Conservation (phyloP, 257 asterid genomes). For the Cynanchum wilfordii region DNA sequence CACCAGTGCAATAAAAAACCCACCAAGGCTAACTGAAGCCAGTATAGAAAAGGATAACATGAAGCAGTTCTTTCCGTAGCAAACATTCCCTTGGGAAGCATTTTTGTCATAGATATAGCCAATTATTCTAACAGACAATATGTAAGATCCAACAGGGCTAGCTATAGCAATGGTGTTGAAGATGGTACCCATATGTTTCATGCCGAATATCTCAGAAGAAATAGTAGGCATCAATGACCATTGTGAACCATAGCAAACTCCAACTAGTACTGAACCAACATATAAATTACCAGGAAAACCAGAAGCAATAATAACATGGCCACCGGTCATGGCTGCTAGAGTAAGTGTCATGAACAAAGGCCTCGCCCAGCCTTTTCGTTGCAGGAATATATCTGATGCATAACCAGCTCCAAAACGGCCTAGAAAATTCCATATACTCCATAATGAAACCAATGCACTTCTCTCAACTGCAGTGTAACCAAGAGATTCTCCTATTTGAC, state of each 20-base stretch:
- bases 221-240: constrained; percentile 98
- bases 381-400: constrained; percentile 55
- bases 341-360: constrained; percentile 63
- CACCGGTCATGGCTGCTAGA: constrained; percentile 68
- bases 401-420: constrained; percentile 93
- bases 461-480: constrained; percentile 58
- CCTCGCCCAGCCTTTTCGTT: constrained; percentile 63
- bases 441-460: constrained; percentile 72
- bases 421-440: constrained; percentile 96
- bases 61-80: constrained; percentile 75
- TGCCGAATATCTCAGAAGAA: constrained; percentile 74
- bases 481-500: constrained; percentile 97
- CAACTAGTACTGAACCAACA: constrained; percentile 67
- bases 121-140: constrained; percentile 70
- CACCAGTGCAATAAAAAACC: constrained; percentile 55
- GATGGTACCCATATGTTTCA: constrained; percentile 81
- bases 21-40: constrained; percentile 56
- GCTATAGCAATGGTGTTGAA: constrained; percentile 83
- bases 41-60: constrained; percentile 72
- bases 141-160: constrained; percentile 88
- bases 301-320: constrained; percentile 64
- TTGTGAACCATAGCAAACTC: constrained; percentile 84
- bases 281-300: constrained; percentile 73
- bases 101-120: constrained; percentile 73
- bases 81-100: constrained; percentile 43